Evolutionary conservation across 352 stramenopile species (phyloP), one percentile per base, ranked within the genome.

Genomic region (Thalassiosira sp.): DNA sequence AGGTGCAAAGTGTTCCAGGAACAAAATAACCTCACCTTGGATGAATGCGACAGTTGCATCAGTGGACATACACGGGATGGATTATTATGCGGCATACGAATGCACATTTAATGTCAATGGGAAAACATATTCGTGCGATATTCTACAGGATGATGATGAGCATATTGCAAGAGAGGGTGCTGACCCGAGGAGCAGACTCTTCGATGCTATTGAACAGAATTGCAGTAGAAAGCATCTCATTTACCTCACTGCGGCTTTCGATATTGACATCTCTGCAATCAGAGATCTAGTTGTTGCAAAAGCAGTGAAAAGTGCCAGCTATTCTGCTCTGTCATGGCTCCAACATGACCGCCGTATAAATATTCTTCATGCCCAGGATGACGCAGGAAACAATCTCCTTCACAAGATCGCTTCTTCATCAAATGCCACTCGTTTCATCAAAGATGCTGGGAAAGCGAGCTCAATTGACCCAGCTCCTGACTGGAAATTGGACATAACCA

Each of bases 81-180:
- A 53, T 16, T 25, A 49, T 52, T 65, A 58, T 53, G 25, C 31
- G 24, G 53, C 16, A 0, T 75, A 75, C 52, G 54, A 75, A 25
- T 75, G 65, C 28, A 20, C 20, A 51, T 71, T 62, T 37, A n/a
- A 48, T 15, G 15, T 35, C 10, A 46, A 28, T 0, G 11, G 11
- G 6, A 71, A 62, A 33, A 20, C n/a, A 40, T 5, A 33, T 18
- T 16, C 2, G 13, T 57, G 49, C 27, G 3, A 61, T 24, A 71
- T 78, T 27, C 3, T 43, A 1, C 28, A 71, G 20, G 68, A 78
- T 49, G 37, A 66, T 40, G 68, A 78, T 40, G 59, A 78, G 43
- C 24, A 65, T 22, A 66, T 78, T 65, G 52, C 51, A 15, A 8
- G 15, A 3, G 7, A 16, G 11, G 18, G 42, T 45, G 16, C 35